Evolutionary conservation across 768 basidiomycete genomes (phyloP).

Genomic region (Leccinellum luteum): DNA sequence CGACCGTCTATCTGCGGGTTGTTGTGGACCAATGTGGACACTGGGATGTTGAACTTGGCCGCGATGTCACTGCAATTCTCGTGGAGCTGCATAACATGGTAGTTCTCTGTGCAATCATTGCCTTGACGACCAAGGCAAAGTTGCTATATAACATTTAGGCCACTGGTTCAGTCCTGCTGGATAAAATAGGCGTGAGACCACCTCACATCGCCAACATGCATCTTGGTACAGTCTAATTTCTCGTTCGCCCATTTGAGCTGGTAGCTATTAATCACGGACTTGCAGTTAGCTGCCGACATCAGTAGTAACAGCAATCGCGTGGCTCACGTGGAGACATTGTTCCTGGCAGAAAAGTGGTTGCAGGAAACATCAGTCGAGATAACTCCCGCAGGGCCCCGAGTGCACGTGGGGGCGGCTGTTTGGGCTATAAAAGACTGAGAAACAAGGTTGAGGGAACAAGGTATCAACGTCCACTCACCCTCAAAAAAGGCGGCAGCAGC

Average conservation of each 20-base stretch:
- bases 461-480: not conserved
- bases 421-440: not conserved
- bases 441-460: not conserved
- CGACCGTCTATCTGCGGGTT: not conserved
- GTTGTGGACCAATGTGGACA: not conserved
- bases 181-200: not conserved
- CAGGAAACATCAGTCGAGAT: not conserved
- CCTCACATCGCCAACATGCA: conserved; percentile 43
- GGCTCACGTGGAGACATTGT: not conserved
- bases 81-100: not conserved
- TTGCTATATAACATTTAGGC: conserved; percentile 20
- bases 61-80: not conserved
- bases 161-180: not conserved
- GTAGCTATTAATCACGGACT: conserved; percentile 34
- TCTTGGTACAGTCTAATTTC: conserved; percentile 37
- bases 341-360: not conserved
- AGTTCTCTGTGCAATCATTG: conserved; percentile 47
- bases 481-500: not conserved
- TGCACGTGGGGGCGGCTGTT: not conserved
- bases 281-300: not conserved
- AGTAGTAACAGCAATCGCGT: not conserved
- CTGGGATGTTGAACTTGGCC: not conserved
- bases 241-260: conserved; percentile 57
- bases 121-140: conserved; percentile 55
- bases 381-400: not conserved